Evolutionary conservation across 345 rosid species (phyloP), one percentile per base, ranked within the genome.

Genomic region (Bruguiera sexangula): DNA sequence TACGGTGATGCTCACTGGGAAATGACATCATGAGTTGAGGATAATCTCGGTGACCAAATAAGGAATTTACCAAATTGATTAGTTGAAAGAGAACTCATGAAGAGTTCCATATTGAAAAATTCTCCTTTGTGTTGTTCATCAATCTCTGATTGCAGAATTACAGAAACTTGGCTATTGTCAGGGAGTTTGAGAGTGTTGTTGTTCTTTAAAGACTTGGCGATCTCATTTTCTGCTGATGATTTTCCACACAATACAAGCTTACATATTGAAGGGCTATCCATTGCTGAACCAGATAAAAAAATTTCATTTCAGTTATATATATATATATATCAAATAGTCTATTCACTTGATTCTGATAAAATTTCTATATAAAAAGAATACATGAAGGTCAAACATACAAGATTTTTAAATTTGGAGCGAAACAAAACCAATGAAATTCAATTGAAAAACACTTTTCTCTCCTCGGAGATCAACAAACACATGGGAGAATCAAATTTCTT

Each of bases 1-100:
- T 13, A 32, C 2, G 8, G 43, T 3, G 57, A 68, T 20, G 65
- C 96, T 82, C 82, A 94, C 96, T 79, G 82, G 43, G 96, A 86
- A 74, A 92, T 80, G 52, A 92, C 73, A 50, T 92, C 96, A 6
- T 94, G 99, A 26, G 96, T 94, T 2, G 96, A 92, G 67, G 88
- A 43, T 75, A 89, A 76, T 19, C 82, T 78, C 2, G 93, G 96
- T 60, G 96, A 92, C 96, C 96, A 94, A 73, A 92, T 81, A 52
- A 92, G 85, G 65, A 89, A 79, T 73, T 93, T 75, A 31, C 97
- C 98, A 27, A 89, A 93, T 63, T 70, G 91, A 78, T 58, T 29
- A 50, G 97, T 87, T 4, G 86, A 76, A 67, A 93, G 86, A 4
- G 83, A 80, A 58, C 80, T 82, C 79, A 88, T 75, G 77, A 80